These are phyloP conservation scores for Termitomyces heimii DNA, from an alignment of 768 basidiomycete genomes.

Conservation along the genomic window DNA sequence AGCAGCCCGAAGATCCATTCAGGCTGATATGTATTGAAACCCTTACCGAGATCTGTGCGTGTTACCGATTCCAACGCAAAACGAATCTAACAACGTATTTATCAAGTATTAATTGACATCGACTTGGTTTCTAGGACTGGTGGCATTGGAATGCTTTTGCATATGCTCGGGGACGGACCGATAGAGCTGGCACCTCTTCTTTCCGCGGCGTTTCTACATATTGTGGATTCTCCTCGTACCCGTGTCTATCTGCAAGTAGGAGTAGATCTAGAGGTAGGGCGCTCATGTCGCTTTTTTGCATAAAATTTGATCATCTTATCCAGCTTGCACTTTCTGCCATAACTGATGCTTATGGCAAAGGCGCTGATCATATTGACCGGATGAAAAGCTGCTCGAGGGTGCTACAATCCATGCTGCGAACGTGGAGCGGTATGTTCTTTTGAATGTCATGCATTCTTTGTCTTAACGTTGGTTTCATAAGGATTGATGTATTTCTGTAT, in stretches of 20 bases:
- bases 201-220: constrained; percentile 73
- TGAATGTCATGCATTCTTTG: too few species aligned
- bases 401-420: constrained; percentile 77
- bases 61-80: background rate
- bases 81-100: constrained; percentile 1
- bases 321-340: constrained; percentile 85
- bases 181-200: constrained; percentile 74
- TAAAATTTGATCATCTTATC: background rate
- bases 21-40: constrained; percentile 79
- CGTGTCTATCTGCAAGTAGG: constrained; percentile 75
- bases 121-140: constrained; percentile 76
- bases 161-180: constrained; percentile 88
- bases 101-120: constrained; percentile 80
- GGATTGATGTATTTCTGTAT: constrained; percentile 94
- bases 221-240: constrained; percentile 82
- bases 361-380: constrained; percentile 68
- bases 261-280: constrained; percentile 81
- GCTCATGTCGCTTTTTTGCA: background rate
- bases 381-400: constrained; percentile 76
- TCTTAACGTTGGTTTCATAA: constrained; percentile 11
- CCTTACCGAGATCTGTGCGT: constrained; percentile 82
- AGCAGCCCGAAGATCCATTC: constrained; percentile 89
- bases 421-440: constrained; percentile 79
- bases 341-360: constrained; percentile 90
- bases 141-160: constrained; percentile 80